Base-by-base conservation (phyloP, 805 yeast species). In the Kregervanrija delftensis region DNA sequence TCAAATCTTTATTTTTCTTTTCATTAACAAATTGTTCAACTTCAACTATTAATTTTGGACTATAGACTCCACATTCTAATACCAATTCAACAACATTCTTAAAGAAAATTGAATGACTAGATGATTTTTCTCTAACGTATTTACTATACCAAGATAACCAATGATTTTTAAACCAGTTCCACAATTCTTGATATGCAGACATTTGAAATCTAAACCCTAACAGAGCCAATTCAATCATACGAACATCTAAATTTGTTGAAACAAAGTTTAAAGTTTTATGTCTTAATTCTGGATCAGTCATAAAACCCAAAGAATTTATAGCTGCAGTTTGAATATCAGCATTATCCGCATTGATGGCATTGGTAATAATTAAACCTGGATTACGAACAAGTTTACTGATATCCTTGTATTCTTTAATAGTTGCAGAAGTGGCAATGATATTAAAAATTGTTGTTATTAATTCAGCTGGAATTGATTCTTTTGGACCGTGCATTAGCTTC, bases 341-440 rank as follows among this genome's bases (percentile, higher is more conserved):
- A 3, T 43, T 43, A 11, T 30, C 11, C 22, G 47, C 42, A 31
- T 55, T 53, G 2, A 47, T 35, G 5, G 74, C 57, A 48, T 72
- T 66, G 10, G 62, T 63, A 10, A 65, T 64, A 5, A 77, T 71
- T 2, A 69, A 68, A 37, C 71, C 67, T 6, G 81, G 68, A 45
- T 71, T 70, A 49, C 77, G 78, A 11, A 72, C 74, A 14, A 81
- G 57, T 31, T 76, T 77, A 32, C 73, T 61, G 5, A 81, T 62
- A 51, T 75, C 80, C 59, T 83, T 83, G 71, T 81, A 83, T 33
- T 77, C 80, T 50, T 76, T 74, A 41, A 63, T 60, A 33, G 64
- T 63, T 12, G 53, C 54, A 15, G 41, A 31, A 17, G 51, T 45
- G 4, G 50, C 55, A 12, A 54, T 42, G 36, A 62, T 60, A 30